These are phyloP conservation scores for Ascochyta koolunga DNA, from an alignment of 2,329 filamentous ascomycete species.

Conservation along the genomic window DNA sequence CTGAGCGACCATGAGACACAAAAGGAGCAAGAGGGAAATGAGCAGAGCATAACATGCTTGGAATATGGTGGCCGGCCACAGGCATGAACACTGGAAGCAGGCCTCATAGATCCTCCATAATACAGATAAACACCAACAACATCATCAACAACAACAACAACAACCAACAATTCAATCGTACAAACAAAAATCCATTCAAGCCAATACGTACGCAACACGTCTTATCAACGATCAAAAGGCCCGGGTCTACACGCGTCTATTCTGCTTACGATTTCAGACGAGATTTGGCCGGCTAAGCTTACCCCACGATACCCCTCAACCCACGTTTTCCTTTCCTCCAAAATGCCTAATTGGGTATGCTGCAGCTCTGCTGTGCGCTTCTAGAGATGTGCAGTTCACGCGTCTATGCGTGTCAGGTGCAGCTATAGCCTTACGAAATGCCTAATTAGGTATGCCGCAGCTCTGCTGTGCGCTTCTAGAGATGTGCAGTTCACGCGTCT, in stretches of 20 bases:
- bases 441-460: conserved; percentile 22
- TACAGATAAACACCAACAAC: background rate
- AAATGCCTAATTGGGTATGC: conserved; percentile 18
- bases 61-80: background rate
- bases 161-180: background rate
- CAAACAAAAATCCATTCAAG: background rate
- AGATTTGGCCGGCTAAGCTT: conserved; percentile 8
- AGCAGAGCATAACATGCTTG: background rate
- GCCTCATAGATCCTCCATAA: background rate
- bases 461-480: background rate
- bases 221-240: background rate
- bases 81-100: background rate
- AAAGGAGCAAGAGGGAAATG: background rate
- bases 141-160: background rate
- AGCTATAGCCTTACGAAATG: background rate
- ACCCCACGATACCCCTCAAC: conserved; percentile 27
- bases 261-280: background rate
- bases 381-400: background rate
- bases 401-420: background rate
- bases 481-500: background rate
- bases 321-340: background rate
- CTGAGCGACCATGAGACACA: background rate
- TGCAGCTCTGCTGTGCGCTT: background rate
- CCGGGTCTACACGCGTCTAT: background rate
- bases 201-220: background rate